A percentile compares a stretch with the other conserved stretches of the same genome.
Evolutionary conservation across 1,139 yeast genomes (phyloP).

Genomic region (Pichia sp.): DNA sequence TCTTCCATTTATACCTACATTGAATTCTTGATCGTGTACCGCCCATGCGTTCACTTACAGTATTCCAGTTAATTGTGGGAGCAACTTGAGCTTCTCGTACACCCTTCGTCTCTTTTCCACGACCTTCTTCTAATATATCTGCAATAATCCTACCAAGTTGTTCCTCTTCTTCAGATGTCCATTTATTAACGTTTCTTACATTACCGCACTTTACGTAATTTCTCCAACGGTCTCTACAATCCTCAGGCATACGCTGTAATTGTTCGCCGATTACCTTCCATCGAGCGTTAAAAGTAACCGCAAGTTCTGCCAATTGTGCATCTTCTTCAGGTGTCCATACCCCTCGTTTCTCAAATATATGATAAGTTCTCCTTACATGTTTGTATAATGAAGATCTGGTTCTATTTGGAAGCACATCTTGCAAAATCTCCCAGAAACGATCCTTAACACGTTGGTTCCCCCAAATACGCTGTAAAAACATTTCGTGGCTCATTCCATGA

Average conservation of each 20-base stretch:
- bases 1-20: conserved; percentile 93
- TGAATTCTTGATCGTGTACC: conserved; percentile 87
- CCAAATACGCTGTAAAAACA: conserved; percentile 83
- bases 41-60: conserved; percentile 82
- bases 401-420: conserved; percentile 73
- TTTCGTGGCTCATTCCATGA: conserved; percentile 55
- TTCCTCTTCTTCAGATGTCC: conserved; percentile 72
- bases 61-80: conserved; percentile 74
- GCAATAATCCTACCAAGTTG: conserved; percentile 51
- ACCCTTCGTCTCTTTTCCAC: not conserved
- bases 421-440: conserved; percentile 79
- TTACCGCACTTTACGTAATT: conserved; percentile 88
- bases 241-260: conserved; percentile 94
- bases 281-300: conserved; percentile 64
- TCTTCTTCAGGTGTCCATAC: conserved; percentile 87
- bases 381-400: conserved; percentile 86
- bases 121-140: conserved; percentile 32
- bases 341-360: conserved; percentile 79
- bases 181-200: conserved; percentile 65
- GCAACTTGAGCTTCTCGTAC: conserved; percentile 13
- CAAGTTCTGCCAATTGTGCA: conserved; percentile 52
- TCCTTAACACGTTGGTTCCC: conserved; percentile 77
- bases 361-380: conserved; percentile 85
- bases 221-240: conserved; percentile 94
- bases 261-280: conserved; percentile 79